Base-by-base conservation (phyloP, 2,329 filamentous ascomycete genomes). In the Colletotrichum tropicicola region DNA sequence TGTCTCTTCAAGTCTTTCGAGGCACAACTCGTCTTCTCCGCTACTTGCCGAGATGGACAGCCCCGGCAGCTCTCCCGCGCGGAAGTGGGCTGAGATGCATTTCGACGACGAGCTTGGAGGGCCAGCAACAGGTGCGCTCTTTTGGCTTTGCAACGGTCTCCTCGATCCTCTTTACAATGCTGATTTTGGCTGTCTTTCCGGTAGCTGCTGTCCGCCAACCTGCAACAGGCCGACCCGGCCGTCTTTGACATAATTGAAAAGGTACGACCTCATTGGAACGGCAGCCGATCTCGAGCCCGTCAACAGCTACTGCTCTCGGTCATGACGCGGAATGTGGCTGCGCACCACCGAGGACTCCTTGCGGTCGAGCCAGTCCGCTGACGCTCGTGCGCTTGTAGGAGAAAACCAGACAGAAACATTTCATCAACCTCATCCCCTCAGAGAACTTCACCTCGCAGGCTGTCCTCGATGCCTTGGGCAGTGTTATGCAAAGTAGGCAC, bases 381-480 rank as follows among this genome's bases (percentile, higher is more conserved):
- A 68, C 60, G 49, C 5, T 61, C n/a, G 21, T 41, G 23, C 17
- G n/a, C n/a, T n/a, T n/a, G 13, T 17, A 97, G 93, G 96, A 99
- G 85, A 98, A 98, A 88, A 87, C 87, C 71, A 89, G 96, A 71
- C 96, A 99, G 80, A 97, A 97, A 80, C 94, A 98, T 79, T 99
- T 98, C 75, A 97, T 99, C 83, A 98, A 98, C 80, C 85, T 97
- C 62, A 97, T 97, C 70, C 94, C 94, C 19, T 97, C 94, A 6
- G 94, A 97, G 81, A 97, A 97, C 82, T 97, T 97, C 75, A 97
- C 94, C 25, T 97, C 94, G 7, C 92, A 97, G 78, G 93, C 94
- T 28, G 94, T 97, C 19, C 87, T 97, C 59, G 94, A 97, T 84
- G 93, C 94, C 32, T 84, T 97, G 66, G 94, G 94, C 70, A 97